Conservation (phyloP, 495 filamentous ascomycete genomes). For the Hyaloscypha finlandica region DNA sequence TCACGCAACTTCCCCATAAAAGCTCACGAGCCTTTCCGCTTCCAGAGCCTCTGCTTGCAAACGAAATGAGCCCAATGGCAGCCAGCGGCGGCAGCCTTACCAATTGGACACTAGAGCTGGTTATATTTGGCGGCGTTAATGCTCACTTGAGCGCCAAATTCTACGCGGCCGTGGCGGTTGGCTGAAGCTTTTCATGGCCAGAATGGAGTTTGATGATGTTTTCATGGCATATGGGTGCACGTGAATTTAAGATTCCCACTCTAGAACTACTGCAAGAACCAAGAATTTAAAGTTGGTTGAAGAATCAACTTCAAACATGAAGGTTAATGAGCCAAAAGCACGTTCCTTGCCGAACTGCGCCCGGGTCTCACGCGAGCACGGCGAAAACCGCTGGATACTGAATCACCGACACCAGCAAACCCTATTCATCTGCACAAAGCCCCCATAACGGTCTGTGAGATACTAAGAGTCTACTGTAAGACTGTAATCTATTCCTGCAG, state of each 20-base stretch:
- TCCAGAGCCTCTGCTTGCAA: slow-evolving; percentile 5
- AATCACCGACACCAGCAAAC: neutral
- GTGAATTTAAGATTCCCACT: neutral
- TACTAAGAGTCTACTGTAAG: too few species aligned
- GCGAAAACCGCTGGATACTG: neutral
- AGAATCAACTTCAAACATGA: neutral
- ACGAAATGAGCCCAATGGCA: slow-evolving; percentile 4
- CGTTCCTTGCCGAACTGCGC: neutral
- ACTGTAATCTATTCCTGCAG: neutral
- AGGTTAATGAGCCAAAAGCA: neutral
- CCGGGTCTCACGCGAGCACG: neutral
- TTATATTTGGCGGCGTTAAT: slow-evolving; percentile 1
- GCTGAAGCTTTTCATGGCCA: neutral
- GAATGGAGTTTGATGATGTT: neutral
- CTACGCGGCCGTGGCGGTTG: slow-evolving; percentile 1
- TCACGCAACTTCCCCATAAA: neutral
- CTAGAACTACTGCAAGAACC: neutral
- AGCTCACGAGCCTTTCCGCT: neutral
- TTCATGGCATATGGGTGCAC: neutral
- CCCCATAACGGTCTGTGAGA: neutral
- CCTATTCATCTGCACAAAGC: slow-evolving; percentile 1
- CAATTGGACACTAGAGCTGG: slow-evolving; percentile 4
- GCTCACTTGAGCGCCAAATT: slow-evolving; percentile 3
- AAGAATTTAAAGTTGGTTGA: neutral
- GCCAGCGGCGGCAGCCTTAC: slow-evolving; percentile 15